Conservation (phyloP, 768 basidiomycete species). For the Amylocystis lapponica region DNA sequence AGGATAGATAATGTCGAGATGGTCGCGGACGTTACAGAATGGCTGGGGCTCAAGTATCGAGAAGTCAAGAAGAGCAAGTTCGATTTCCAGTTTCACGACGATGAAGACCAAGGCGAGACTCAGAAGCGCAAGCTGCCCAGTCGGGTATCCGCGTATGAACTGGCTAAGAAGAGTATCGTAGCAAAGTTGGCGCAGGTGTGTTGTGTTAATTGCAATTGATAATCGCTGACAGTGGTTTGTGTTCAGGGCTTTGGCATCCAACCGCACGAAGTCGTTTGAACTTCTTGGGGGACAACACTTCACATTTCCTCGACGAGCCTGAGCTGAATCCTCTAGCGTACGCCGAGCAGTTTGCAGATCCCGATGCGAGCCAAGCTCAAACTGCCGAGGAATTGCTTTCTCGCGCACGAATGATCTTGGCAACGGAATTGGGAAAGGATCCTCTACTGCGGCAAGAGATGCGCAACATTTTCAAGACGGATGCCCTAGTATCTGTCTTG, state of each 20-base stretch:
- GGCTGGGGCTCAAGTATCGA: conserved; percentile 83
- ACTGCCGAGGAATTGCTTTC: conserved; percentile 63
- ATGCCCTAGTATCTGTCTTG: conserved; percentile 70
- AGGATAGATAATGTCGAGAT: conserved; percentile 79
- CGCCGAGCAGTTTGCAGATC: conserved; percentile 82
- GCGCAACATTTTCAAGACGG: conserved; percentile 66
- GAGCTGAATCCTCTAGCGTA: conserved; percentile 72
- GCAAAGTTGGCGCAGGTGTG: conserved; percentile 76
- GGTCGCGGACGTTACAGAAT: conserved; percentile 87
- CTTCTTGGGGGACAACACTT: conserved; percentile 53
- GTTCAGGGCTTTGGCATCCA: conserved; percentile 77
- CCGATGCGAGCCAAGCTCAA: conserved; percentile 52
- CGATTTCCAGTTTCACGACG: conserved; percentile 68
- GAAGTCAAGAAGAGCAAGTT: conserved; percentile 59
- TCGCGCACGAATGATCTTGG: conserved; percentile 76
- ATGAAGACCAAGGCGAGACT: conserved; percentile 42
- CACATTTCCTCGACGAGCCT: conserved; percentile 76
- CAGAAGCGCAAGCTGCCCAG: conserved; percentile 79
- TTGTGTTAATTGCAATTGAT: conserved; percentile 2
- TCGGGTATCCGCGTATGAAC: conserved; percentile 77
- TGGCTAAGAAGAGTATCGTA: conserved; percentile 74
- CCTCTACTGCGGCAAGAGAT: conserved; percentile 78
- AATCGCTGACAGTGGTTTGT: conserved; percentile 2
- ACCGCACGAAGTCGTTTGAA: conserved; percentile 82
- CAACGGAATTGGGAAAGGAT: conserved; percentile 90